Percentiles rank a stretch among this genome's conserved stretches.
Evolutionary conservation across 352 stramenopile genomes (phyloP).

Genomic region (Phytophthora pistaciae): DNA sequence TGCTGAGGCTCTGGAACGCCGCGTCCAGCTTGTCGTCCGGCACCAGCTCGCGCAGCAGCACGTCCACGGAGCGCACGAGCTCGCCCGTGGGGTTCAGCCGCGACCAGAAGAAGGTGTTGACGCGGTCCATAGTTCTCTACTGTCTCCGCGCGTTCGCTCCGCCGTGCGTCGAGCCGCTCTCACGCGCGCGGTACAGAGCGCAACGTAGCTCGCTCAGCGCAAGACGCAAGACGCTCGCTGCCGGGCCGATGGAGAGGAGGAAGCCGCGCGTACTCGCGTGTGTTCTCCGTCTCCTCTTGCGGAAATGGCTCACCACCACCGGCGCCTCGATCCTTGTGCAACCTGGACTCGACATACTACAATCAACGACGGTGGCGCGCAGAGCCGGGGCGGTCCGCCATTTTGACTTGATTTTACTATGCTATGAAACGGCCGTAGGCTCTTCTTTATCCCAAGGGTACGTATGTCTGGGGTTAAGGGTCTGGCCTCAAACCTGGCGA

Average conservation of each 20-base stretch:
- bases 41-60: constrained; percentile 63
- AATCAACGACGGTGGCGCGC: constrained; percentile 21
- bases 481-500: constrained; percentile 1
- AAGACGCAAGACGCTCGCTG: background rate
- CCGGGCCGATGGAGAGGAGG: background rate
- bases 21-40: constrained; percentile 67
- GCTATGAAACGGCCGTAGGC: too few relatives aligned
- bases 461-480: constrained; percentile 9
- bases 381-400: background rate
- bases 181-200: constrained; percentile 26
- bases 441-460: constrained; percentile 1
- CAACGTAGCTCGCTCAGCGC: background rate
- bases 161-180: too few relatives aligned
- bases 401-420: constrained; percentile 25
- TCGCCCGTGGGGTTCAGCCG: constrained; percentile 76
- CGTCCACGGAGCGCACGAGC: constrained; percentile 77
- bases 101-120: constrained; percentile 89
- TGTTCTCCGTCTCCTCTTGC: constrained; percentile 26
- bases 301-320: constrained; percentile 37
- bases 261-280: background rate
- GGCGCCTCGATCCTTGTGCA: constrained; percentile 32
- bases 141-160: background rate
- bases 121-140: constrained; percentile 43
- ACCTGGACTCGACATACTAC: constrained; percentile 34
- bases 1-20: constrained; percentile 56